These are phyloP conservation scores for Brassica carinata DNA, from an alignment of 345 rosid species.

Conservation along the genomic window DNA sequence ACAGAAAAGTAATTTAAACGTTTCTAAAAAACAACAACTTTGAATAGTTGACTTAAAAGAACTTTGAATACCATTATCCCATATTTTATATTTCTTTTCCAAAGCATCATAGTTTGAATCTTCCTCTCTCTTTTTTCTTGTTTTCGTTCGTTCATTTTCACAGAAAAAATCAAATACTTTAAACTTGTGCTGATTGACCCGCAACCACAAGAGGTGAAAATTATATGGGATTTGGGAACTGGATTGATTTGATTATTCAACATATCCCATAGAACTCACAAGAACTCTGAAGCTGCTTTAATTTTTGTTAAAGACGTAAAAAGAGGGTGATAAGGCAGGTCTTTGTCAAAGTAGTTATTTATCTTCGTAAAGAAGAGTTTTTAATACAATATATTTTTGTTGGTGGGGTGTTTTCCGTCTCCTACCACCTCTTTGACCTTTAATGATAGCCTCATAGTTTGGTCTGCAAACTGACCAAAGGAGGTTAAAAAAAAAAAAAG, in stretches of 20 bases:
- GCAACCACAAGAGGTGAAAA: conserved; percentile 4
- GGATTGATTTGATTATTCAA: conserved; percentile 7
- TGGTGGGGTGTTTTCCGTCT: conserved; percentile 9
- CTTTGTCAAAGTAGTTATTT: conserved; percentile 30
- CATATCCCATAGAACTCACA: not conserved
- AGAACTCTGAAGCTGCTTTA: not conserved
- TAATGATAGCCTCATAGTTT: conserved; percentile 35
- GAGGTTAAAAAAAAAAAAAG: not conserved
- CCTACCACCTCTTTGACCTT: conserved; percentile 39
- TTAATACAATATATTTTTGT: conserved; percentile 4
- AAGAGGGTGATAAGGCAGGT: not conserved
- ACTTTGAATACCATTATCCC: too few relatives aligned
- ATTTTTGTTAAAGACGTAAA: not conserved
- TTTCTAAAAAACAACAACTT: too few relatives aligned
- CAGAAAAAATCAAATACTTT: not conserved
- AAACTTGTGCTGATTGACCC: conserved; percentile 10
- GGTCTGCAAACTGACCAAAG: conserved; percentile 28
- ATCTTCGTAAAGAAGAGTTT: not conserved
- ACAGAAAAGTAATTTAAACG: too few relatives aligned
- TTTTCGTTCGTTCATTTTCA: not conserved
- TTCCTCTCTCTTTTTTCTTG: not conserved
- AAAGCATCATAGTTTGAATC: too few relatives aligned
- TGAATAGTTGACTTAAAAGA: too few relatives aligned
- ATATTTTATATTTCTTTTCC: too few relatives aligned
- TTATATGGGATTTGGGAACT: not conserved